Evolutionary conservation across 1,284 basidiomycete genomes (phyloP), one percentile per base, ranked within the genome.

Genomic region (Microbotryum saponariae): DNA sequence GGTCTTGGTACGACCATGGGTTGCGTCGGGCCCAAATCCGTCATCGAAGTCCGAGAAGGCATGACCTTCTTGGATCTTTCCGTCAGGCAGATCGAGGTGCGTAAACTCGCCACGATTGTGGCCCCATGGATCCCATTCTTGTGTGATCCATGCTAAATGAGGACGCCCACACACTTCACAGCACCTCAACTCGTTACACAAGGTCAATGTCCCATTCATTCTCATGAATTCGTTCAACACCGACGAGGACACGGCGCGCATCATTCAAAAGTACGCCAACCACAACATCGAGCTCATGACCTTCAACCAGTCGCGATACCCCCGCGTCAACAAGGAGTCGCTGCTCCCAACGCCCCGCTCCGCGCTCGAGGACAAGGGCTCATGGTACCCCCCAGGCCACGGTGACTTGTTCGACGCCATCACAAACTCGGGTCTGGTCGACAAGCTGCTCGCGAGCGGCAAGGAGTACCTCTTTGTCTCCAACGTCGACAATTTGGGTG

Each of bases 161-260:
- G 25, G 49, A 29, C 7, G 49, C n/a, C 21, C 21, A 6, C 45
- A 18, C n/a, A 27, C 20, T 3, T 18, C 10, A 52, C 49, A 79
- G 80, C 82, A 83, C 76, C 76, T 84, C 66, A 84, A 84, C 78
- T 78, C 77, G 61, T 74, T 78, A 54, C 79, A 83, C 78, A 79
- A 79, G 71, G 81, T 82, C 73, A 96, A 83, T 78, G 93, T 97
- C 52, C 93, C 94, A 18, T 89, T 98, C 76, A 94, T 97, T 79
- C 85, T 98, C 75, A 98, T 98, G 94, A 97, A 96, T 75, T 97
- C 92, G 67, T 97, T 98, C 86, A 97, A 98, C 82, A 97, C 96
- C 49, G 93, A 94, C 76, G 91, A 94, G 58, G 92, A 96, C 77
- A 96, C 92, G 45, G 72, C 70, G 62, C 88, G 93, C 65, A 96